A percentile compares a stretch with the other conserved stretches of the same genome.
These are phyloP conservation scores for Plantago coronopus DNA, from an alignment of 305 asterid species.

Conservation along the genomic window DNA sequence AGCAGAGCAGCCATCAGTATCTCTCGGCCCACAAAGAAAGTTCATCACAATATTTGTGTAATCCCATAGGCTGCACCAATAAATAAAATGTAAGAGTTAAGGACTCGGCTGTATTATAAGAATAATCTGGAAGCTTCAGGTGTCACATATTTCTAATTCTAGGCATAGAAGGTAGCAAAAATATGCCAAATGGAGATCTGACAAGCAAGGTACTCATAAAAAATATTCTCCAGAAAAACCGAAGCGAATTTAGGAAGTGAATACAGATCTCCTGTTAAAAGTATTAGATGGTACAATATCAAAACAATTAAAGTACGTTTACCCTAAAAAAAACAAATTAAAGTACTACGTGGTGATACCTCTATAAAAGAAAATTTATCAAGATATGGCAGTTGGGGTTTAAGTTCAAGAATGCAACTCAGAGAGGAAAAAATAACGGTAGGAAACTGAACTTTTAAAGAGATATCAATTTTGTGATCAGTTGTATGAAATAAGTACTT, in stretches of 20 bases:
- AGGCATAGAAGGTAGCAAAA: not conserved
- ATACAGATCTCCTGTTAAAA: constrained; percentile 1
- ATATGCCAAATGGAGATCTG: constrained; percentile 1
- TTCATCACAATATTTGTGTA: constrained; percentile 91
- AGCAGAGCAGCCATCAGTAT: constrained; percentile 40
- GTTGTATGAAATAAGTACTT: constrained; percentile 1
- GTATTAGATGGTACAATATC: not conserved
- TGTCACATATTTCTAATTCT: constrained; percentile 6
- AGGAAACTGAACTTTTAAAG: not conserved
- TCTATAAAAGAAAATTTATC: not conserved
- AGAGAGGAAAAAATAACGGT: not conserved
- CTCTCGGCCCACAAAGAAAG: constrained; percentile 74
- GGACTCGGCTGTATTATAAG: constrained; percentile 18
- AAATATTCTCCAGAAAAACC: constrained; percentile 10
- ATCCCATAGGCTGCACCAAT: constrained; percentile 92
- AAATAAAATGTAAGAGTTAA: constrained; percentile 19
- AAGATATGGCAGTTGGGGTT: not conserved
- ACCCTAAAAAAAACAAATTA: too few species aligned
- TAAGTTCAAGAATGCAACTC: not conserved
- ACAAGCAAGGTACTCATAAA: constrained; percentile 10
- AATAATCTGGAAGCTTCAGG: constrained; percentile 19
- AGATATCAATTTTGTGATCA: constrained; percentile 4
- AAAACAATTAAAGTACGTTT: not conserved
- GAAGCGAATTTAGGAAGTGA: constrained; percentile 12
- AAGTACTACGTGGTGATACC: not conserved